Base-by-base conservation (phyloP, 2,329 filamentous ascomycete species). In the Tolypocladium inflatum region DNA sequence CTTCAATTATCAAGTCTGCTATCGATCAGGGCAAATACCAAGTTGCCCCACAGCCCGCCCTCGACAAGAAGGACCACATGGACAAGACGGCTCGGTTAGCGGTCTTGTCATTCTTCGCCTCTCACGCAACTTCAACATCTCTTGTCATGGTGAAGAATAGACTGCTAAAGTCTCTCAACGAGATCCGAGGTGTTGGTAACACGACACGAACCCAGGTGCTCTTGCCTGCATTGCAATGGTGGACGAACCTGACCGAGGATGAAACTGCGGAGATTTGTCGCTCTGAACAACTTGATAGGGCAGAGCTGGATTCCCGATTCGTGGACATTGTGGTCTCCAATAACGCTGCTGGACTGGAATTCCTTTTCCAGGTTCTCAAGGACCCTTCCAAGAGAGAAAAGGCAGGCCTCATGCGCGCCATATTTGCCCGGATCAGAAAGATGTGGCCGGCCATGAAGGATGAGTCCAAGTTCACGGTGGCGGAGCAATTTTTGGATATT, bases 361-460 rank as follows among this genome's bases (percentile, higher is more conserved):
- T 76, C 55, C 70, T 84, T n/a, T 71, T 84, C 48, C 68, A 76
- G 19, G 72, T 78, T 37, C 68, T 82, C 33, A 74, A 77, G 58
- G 70, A 72, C n/a, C 63, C 73, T 0, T 67, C 72, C 5, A 69
- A 74, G 37, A 67, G 73, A 6, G 63, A 73, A n/a, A 73, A 70
- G 57, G 58, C 76, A 0, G 76, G 76, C n/a, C 78, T 95, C 50
- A 74, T 87, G 19, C 75, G 77, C 26, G 81, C 84, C 38, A 81
- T 87, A 30, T 93, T 95, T 67, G 75, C 79, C 48, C 85, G 88
- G 42, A 76, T 96, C 26, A 80, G 81, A 58, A 78, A 82, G 59
- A 81, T 93, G 61, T 97, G 91, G 91, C 70, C 83, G 3, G 80
- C 78, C 0, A 81, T 92, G 76, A 91, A 89, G 68, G 76, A 80